phyloP scores from a whole-genome alignment of 768 basidiomycete genomes.

The Boletellus ananiceps region DNA sequence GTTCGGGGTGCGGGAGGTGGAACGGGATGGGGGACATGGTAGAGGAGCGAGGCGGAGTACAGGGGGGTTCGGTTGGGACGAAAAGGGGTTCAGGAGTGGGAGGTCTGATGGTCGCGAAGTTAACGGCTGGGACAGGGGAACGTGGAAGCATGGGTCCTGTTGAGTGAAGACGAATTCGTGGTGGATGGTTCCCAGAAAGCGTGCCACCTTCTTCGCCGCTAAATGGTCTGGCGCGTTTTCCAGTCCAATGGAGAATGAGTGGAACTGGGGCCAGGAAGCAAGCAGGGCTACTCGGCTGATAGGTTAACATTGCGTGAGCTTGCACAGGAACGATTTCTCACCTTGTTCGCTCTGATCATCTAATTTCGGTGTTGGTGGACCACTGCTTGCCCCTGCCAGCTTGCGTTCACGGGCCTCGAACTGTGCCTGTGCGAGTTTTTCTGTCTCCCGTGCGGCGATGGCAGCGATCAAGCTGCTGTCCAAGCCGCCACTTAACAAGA shows the following conservation, averaged over 20 bases:
- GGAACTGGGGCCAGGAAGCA: conserved; percentile 90
- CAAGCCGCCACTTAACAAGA: too few species aligned
- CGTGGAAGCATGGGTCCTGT: too few species aligned
- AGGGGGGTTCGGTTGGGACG: too few species aligned
- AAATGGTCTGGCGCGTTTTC: conserved; percentile 93
- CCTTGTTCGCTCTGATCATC: conserved; percentile 50
- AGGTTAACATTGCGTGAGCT: not conserved
- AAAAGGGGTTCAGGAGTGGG: too few species aligned
- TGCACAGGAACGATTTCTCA: conserved; percentile 23
- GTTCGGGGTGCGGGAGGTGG: too few species aligned
- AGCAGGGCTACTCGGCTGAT: conserved; percentile 50
- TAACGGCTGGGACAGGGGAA: too few species aligned
- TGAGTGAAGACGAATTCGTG: conserved; percentile 98
- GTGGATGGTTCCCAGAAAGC: conserved; percentile 90
- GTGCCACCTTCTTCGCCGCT: conserved; percentile 90
- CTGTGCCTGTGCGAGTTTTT: conserved; percentile 81
- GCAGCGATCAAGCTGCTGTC: conserved; percentile 92
- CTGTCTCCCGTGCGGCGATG: conserved; percentile 92
- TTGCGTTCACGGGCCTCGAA: conserved; percentile 61
- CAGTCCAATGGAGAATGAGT: conserved; percentile 96
- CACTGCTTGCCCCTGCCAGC: conserved; percentile 48
- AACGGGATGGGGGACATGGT: too few species aligned
- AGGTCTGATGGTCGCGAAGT: too few species aligned
- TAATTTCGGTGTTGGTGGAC: conserved; percentile 50
- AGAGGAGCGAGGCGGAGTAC: too few species aligned